Conservation (phyloP, 805 yeast species). For the Wickerhamomyces ciferrii region DNA sequence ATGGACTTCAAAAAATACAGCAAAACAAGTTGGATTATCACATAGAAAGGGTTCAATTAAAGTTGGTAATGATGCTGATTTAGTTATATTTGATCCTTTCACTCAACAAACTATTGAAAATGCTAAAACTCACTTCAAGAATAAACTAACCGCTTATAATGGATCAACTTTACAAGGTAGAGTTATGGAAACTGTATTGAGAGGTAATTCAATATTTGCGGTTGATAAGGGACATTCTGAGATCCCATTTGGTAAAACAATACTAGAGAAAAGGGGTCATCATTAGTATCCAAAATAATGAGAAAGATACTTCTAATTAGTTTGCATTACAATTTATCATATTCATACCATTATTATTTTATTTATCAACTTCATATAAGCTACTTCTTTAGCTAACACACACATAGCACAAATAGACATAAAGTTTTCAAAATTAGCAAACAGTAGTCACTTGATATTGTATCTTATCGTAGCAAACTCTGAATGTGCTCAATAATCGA, state of each 20-base stretch:
- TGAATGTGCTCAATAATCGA: too few relatives aligned
- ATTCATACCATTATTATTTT: too few relatives aligned
- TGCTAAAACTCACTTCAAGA: conserved; percentile 63
- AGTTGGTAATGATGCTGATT: conserved; percentile 84
- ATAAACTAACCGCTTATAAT: conserved; percentile 84
- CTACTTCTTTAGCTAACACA: too few relatives aligned
- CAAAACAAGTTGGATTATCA: conserved; percentile 75
- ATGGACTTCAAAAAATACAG: conserved; percentile 84
- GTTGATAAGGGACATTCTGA: conserved; percentile 46
- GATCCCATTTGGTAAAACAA: conserved; percentile 51
- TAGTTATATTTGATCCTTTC: conserved; percentile 72
- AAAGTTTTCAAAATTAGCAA: too few relatives aligned
- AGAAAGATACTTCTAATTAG: too few relatives aligned
- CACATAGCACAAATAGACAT: too few relatives aligned
- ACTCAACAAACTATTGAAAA: conserved; percentile 45
- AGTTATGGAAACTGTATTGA: conserved; percentile 72
- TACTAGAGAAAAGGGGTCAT: conserved; percentile 51
- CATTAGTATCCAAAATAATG: background rate
- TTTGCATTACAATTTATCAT: too few relatives aligned
- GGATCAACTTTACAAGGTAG: conserved; percentile 66
- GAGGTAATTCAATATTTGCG: conserved; percentile 70
- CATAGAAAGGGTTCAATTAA: conserved; percentile 68
- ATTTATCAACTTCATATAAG: too few relatives aligned
- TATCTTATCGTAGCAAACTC: too few relatives aligned
- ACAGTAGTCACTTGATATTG: too few relatives aligned